A percentile compares a stretch with the other conserved stretches of the same genome.
phyloP scores from a whole-genome alignment of 2,329 filamentous ascomycete genomes.

The Ophiostoma ulmi region DNA sequence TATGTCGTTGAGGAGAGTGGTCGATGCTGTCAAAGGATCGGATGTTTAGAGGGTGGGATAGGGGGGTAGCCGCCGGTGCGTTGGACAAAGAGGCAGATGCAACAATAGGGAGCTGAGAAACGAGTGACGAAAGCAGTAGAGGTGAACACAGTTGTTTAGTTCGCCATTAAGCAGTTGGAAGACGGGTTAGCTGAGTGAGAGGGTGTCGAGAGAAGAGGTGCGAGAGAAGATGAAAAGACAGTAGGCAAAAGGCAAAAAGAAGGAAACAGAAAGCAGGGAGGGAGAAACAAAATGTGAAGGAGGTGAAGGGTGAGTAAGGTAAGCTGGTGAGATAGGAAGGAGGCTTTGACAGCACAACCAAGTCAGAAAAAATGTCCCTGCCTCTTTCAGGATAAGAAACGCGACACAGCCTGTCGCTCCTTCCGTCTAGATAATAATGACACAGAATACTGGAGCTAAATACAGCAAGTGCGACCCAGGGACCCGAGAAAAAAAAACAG shows the following conservation, averaged over 20 bases:
- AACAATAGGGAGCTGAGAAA: not conserved
- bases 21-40: not conserved
- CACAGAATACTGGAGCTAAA: conserved; percentile 2
- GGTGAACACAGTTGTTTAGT: not conserved
- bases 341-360: conserved; percentile 16
- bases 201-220: not conserved
- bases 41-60: not conserved
- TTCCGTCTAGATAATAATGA: conserved; percentile 19
- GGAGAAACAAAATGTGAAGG: not conserved
- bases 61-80: not conserved
- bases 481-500: not conserved
- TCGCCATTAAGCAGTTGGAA: not conserved
- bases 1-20: not conserved
- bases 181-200: not conserved
- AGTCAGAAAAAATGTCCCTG: conserved; percentile 12
- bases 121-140: conserved; percentile 7
- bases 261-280: not conserved
- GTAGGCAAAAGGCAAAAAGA: not conserved
- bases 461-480: conserved; percentile 13
- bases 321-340: not conserved
- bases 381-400: conserved; percentile 15
- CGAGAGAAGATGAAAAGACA: not conserved
- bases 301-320: not conserved
- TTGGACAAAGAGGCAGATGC: not conserved
- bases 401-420: conserved; percentile 22